Evolutionary conservation across 345 rosid genomes (phyloP).

Genomic region (Microthlaspi erraticum): DNA sequence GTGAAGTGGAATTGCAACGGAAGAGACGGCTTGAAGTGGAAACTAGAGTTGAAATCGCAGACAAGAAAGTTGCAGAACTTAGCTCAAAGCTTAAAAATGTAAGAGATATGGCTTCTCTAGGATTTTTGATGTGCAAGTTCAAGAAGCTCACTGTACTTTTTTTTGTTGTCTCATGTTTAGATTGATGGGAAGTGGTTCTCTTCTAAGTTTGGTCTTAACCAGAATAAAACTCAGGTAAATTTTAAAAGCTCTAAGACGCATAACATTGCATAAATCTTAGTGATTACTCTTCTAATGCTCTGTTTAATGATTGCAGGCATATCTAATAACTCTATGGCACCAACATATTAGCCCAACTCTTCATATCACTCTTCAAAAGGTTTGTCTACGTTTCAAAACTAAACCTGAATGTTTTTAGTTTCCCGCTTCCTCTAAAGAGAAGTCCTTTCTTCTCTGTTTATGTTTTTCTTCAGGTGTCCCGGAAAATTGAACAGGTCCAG

Average conservation of each 20-base stretch:
- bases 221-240: constrained; percentile 45
- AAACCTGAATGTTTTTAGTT: background rate
- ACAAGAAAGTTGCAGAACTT: constrained; percentile 42
- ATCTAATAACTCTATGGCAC: constrained; percentile 44
- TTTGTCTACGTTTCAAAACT: constrained; percentile 21
- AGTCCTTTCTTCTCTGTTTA: background rate
- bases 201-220: constrained; percentile 42
- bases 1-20: constrained; percentile 47
- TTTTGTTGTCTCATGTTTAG: constrained; percentile 21
- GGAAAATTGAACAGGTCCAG: constrained; percentile 40
- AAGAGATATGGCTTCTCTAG: constrained; percentile 18
- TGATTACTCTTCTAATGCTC: background rate
- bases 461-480: constrained; percentile 26
- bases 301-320: constrained; percentile 40
- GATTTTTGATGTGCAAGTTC: constrained; percentile 7
- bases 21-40: constrained; percentile 46
- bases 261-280: background rate
- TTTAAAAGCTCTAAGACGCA: background rate
- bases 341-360: constrained; percentile 48
- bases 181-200: constrained; percentile 43
- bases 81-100: constrained; percentile 47
- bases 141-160: constrained; percentile 1
- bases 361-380: constrained; percentile 47
- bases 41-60: constrained; percentile 40
- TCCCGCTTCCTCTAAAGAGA: background rate